phyloP scores from a whole-genome alignment of 306 rosid genomes.

The Trifolium dubium region DNA sequence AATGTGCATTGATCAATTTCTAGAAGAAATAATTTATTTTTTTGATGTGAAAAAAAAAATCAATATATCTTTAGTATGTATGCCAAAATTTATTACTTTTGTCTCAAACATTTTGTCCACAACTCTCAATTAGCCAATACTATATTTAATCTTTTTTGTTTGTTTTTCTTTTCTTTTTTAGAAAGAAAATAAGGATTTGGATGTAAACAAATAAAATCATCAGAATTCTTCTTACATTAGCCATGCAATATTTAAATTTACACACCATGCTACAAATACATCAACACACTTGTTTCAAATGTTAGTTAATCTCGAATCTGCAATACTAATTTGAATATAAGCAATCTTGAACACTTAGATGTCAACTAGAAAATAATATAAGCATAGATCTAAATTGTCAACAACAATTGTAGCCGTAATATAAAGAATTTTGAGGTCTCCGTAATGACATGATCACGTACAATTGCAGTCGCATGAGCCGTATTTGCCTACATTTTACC shows the following conservation, averaged over 20 bases:
- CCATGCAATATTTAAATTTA: background rate
- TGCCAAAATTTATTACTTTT: constrained; percentile 2
- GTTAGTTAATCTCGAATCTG: too few relatives aligned
- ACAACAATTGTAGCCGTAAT: background rate
- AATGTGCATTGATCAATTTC: too few relatives aligned
- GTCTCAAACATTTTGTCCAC: background rate
- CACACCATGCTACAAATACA: background rate
- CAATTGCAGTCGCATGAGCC: background rate
- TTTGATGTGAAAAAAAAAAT: too few relatives aligned
- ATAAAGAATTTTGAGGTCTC: background rate
- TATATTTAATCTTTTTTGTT: background rate
- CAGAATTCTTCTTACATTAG: background rate
- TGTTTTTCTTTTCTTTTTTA: background rate
- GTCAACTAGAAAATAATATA: background rate
- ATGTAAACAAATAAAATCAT: background rate
- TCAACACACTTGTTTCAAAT: background rate
- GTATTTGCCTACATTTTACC: background rate
- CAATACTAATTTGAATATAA: background rate
- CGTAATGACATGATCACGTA: background rate
- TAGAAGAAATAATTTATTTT: too few relatives aligned
- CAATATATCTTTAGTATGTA: background rate
- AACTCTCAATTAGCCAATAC: background rate
- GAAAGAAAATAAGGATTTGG: background rate
- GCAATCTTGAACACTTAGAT: background rate
- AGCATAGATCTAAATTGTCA: background rate